Evolutionary conservation across 2,329 filamentous ascomycete genomes (phyloP), one percentile per base, ranked within the genome.

Genomic region (Neofusicoccum ribis): DNA sequence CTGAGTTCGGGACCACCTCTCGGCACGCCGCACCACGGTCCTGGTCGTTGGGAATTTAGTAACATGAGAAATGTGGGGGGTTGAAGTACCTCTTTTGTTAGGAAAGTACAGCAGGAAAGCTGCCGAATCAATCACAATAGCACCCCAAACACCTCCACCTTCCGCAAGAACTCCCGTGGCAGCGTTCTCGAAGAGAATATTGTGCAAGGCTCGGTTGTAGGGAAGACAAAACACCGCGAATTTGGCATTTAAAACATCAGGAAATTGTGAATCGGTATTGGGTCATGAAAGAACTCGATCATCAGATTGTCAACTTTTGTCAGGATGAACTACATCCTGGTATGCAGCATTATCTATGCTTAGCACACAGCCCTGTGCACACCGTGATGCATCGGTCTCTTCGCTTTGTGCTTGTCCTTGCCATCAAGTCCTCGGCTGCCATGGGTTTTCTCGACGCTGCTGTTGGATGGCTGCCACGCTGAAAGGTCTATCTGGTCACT

Each of bases 401-500:
- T 73, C 15, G 75, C 76, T 54, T 77, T 76, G 66, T 80, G 74
- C 67, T 72, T 72, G 59, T 79, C 74, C 66, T 76, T 72, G 12
- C 69, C 64, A 23, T 72, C 72, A 1, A 70, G 65, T 41, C 76
- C 74, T 44, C 69, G 70, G 23, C 69, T 73, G 17, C 70, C 64
- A 63, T 76, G 73, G 59, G 73, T 67, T 67, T 79, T 79, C 68
- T 81, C 79, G 7, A 80, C 69, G 34, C 67, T 68, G 11, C 37
- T 47, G 12, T 71, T 65, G 8, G 71, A 70, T 5, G 74, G 77
- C 68, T 81, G 77, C 67, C 82, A 77, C 20, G 76, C 77, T 7
- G 79, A 76, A 49, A 89, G 70, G 66, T 89, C 86, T 9, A 82
- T 72, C 41, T 78, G 73, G 68, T 84, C 82, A 39, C 80, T 80